Percentiles rank a stretch among this genome's conserved stretches.
These are phyloP conservation scores for Blumeriella jaapii DNA, from an alignment of 2,329 filamentous ascomycete genomes.

Conservation along the genomic window DNA sequence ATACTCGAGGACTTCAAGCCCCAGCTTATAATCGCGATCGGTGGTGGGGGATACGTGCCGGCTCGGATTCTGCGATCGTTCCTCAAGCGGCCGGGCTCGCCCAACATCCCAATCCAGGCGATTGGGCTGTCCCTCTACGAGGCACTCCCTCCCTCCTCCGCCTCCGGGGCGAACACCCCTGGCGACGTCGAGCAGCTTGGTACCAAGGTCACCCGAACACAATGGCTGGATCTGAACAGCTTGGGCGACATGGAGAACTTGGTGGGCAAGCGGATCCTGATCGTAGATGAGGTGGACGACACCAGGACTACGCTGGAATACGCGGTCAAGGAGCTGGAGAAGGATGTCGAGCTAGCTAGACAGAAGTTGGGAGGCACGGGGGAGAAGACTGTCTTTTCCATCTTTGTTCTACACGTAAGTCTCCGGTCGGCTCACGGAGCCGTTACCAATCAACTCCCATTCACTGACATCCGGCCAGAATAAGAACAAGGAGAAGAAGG, in stretches of 20 bases:
- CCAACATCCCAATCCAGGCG: slow-evolving; percentile 98
- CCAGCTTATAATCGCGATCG: slow-evolving; percentile 96
- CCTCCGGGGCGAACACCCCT: slow-evolving; percentile 36
- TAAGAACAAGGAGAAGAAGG: slow-evolving; percentile 97
- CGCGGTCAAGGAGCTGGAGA: slow-evolving; percentile 82
- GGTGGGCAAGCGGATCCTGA: slow-evolving; percentile 82
- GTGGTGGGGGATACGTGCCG: slow-evolving; percentile 92
- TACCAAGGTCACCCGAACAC: slow-evolving; percentile 91
- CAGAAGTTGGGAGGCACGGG: slow-evolving; percentile 57
- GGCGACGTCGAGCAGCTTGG: slow-evolving; percentile 56
- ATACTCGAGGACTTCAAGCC: slow-evolving; percentile 83
- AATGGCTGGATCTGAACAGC: slow-evolving; percentile 89
- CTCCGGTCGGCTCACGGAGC: too few species aligned
- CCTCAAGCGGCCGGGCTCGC: slow-evolving; percentile 73
- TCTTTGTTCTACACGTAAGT: slow-evolving; percentile 84
- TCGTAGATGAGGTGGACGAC: slow-evolving; percentile 93
- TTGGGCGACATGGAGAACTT: slow-evolving; percentile 77
- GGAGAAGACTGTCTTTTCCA: slow-evolving; percentile 79
- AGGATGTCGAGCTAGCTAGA: slow-evolving; percentile 79
- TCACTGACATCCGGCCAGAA: slow-evolving; percentile 47
- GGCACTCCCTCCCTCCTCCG: slow-evolving; percentile 49
- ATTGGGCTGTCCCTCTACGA: slow-evolving; percentile 98
- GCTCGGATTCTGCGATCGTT: slow-evolving; percentile 96
- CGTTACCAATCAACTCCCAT: too few species aligned
- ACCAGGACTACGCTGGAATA: slow-evolving; percentile 91